Evolutionary conservation across 2,329 filamentous ascomycete genomes (phyloP).

Genomic region (Diaporthe citrichinensis): DNA sequence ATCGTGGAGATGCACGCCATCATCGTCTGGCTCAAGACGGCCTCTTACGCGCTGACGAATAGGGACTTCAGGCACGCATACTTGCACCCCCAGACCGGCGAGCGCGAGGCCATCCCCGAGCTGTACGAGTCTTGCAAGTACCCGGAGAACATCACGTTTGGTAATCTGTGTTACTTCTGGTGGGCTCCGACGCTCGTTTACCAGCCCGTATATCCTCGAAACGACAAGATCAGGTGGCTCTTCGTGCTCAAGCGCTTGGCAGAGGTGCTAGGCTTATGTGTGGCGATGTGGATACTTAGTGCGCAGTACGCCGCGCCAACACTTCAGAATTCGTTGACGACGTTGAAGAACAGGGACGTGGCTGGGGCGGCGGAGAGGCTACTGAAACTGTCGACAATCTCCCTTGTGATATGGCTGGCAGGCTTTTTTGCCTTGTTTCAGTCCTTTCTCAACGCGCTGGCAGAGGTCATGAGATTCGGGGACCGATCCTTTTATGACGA

Average conservation of each 20-base stretch:
- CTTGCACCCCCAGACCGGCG: conserved; percentile 79
- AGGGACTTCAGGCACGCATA: conserved; percentile 93
- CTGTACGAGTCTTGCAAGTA: conserved; percentile 90
- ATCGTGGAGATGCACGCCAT: conserved; percentile 92
- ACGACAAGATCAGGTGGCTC: conserved; percentile 83
- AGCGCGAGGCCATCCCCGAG: conserved; percentile 80
- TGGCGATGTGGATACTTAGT: conserved; percentile 95
- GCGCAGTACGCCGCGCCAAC: conserved; percentile 96
- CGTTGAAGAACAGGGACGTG: conserved; percentile 85
- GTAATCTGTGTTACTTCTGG: conserved; percentile 96
- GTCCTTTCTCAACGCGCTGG: conserved; percentile 89
- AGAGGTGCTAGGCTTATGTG: conserved; percentile 82
- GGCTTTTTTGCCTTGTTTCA: conserved; percentile 98
- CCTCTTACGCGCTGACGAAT: conserved; percentile 97
- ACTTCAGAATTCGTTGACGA: conserved; percentile 89
- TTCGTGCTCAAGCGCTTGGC: conserved; percentile 88
- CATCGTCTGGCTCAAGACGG: conserved; percentile 95
- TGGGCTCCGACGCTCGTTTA: conserved; percentile 97
- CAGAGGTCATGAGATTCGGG: conserved; percentile 90
- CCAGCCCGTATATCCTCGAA: conserved; percentile 95
- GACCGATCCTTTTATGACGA: conserved; percentile 96
- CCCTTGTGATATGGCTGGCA: conserved; percentile 95
- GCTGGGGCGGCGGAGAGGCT: conserved; percentile 88
- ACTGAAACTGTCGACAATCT: conserved; percentile 96
- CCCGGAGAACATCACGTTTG: conserved; percentile 88